Evolutionary conservation across 352 stramenopile species (phyloP).

Genomic region (Heterotrichella gracilis): DNA sequence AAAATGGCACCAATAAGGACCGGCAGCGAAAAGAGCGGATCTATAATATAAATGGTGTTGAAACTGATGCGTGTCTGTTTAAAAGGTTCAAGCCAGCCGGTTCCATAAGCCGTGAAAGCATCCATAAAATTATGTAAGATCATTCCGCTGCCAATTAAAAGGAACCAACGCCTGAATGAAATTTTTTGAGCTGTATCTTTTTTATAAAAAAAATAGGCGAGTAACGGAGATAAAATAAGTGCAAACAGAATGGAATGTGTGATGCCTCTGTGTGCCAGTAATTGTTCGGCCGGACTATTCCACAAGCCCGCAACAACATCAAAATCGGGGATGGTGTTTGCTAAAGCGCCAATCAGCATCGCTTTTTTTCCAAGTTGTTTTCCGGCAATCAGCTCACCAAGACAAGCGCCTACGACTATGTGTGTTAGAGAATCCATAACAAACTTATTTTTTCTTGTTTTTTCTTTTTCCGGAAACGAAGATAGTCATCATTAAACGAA

Average conservation of each 20-base stretch:
- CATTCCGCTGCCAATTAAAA: background rate
- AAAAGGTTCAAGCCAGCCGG: background rate
- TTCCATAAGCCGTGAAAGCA: background rate
- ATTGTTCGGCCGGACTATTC: background rate
- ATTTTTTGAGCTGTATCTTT: background rate
- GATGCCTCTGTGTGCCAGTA: background rate
- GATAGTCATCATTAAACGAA: background rate
- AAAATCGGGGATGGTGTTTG: background rate
- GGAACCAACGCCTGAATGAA: background rate
- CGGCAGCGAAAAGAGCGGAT: background rate
- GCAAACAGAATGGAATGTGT: background rate
- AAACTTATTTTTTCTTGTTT: background rate
- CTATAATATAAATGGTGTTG: background rate
- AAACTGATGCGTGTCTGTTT: background rate
- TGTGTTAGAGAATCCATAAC: background rate
- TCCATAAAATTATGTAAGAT: background rate
- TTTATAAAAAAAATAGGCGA: background rate
- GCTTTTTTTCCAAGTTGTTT: conserved; percentile 1
- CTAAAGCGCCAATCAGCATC: background rate
- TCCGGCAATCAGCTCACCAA: background rate
- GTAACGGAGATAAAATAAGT: background rate
- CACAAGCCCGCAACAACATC: background rate
- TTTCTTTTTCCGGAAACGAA: background rate
- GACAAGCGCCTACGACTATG: background rate
- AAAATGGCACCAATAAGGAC: background rate